Conservation (phyloP, 164 flowering plant genomes). For the Saururus chinensis region DNA sequence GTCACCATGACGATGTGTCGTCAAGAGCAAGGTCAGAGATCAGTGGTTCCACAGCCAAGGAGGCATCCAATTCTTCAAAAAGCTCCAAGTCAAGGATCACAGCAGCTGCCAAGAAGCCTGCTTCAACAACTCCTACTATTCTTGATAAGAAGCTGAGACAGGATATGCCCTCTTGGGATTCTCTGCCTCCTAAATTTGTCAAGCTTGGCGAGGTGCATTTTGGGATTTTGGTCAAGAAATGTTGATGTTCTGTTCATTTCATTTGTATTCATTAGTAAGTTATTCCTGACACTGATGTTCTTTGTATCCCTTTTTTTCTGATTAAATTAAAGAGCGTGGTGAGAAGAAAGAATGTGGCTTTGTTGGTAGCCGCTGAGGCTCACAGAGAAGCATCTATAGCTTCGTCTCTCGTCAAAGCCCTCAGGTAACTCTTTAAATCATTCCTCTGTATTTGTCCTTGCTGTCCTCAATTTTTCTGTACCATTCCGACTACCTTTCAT, state of each 20-base stretch:
- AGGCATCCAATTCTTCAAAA: slow-evolving; percentile 16
- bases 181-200: slow-evolving; percentile 51
- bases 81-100: slow-evolving; percentile 12
- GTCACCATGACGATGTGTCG: slow-evolving; percentile 4
- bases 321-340: slow-evolving; percentile 18
- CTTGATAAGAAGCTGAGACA: slow-evolving; percentile 23
- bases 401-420: slow-evolving; percentile 56
- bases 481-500: not conserved
- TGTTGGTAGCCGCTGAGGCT: slow-evolving; percentile 74
- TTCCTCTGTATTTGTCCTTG: not conserved
- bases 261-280: not conserved
- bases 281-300: not conserved
- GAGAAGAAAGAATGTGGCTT: slow-evolving; percentile 64
- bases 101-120: slow-evolving; percentile 27
- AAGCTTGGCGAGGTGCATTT: slow-evolving; percentile 70
- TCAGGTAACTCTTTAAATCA: slow-evolving; percentile 24
- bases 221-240: not conserved
- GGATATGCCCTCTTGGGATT: slow-evolving; percentile 44
- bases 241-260: not conserved
- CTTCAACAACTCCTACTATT: slow-evolving; percentile 11
- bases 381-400: slow-evolving; percentile 70
- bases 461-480: not conserved
- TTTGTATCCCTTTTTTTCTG: not conserved
- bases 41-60: slow-evolving; percentile 19
- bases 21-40: slow-evolving; percentile 22